Conservation (phyloP, 2,329 filamentous ascomycete species). For the Microthyrium microscopicum region DNA sequence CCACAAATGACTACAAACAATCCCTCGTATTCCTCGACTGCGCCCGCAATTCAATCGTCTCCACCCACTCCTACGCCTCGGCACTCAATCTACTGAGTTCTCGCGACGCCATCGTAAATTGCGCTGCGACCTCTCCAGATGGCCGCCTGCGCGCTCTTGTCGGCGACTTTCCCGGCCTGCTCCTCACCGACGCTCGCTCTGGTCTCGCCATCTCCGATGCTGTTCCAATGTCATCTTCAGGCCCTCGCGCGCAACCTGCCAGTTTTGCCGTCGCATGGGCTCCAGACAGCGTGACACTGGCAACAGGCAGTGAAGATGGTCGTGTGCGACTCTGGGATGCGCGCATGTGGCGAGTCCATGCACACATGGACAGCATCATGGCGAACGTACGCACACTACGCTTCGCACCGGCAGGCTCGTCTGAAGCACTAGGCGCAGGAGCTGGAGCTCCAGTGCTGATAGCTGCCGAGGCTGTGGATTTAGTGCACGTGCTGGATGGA, state of each 20-base stretch:
- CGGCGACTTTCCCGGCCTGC: conserved; percentile 47
- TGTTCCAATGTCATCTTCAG: conserved; percentile 34
- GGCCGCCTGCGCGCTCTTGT: conserved; percentile 55
- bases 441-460: conserved; percentile 50
- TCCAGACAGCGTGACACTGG: conserved; percentile 57
- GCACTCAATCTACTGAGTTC: too few species aligned
- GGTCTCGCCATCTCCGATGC: conserved; percentile 28
- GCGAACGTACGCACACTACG: conserved; percentile 51
- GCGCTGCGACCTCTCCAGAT: conserved; percentile 55
- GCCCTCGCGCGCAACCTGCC: conserved; percentile 54
- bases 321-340: conserved; percentile 62
- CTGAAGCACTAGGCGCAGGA: too few species aligned
- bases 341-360: conserved; percentile 44
- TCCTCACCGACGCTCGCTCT: conserved; percentile 54
- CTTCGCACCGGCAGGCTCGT: conserved; percentile 51
- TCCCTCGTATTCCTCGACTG: conserved; percentile 41
- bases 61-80: conserved; percentile 39
- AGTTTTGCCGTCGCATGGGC: conserved; percentile 70
- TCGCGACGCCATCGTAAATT: conserved; percentile 53
- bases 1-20: conserved; percentile 29
- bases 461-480: conserved; percentile 61
- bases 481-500: conserved; percentile 53
- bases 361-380: conserved; percentile 46
- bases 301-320: conserved; percentile 63
- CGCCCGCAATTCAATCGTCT: conserved; percentile 39